Evolutionary conservation across 176 grass and related monocot genomes (phyloP).

Genomic region (Oryza australiensis): DNA sequence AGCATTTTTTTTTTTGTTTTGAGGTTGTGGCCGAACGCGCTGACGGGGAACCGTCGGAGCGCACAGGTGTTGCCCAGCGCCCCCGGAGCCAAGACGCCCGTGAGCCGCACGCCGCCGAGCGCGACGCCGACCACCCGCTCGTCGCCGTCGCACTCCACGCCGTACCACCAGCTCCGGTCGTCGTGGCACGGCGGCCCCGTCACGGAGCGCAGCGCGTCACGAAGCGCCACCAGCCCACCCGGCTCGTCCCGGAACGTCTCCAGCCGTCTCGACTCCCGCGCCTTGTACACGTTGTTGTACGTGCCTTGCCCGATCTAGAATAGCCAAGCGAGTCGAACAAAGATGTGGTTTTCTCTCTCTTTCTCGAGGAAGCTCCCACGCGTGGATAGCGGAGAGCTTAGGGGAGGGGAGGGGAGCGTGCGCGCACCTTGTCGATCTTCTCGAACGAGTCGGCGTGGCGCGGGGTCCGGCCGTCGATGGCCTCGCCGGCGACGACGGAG

Average conservation of each 20-base stretch:
- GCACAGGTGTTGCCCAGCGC: conserved; percentile 51
- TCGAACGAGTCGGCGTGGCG: conserved; percentile 84
- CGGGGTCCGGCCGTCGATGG: conserved; percentile 69
- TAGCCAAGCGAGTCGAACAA: conserved; percentile 7
- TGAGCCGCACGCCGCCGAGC: conserved; percentile 70
- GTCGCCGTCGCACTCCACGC: conserved; percentile 61
- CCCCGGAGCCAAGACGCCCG: conserved; percentile 38
- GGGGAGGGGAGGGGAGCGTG: background rate
- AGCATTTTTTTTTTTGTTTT: too few relatives aligned
- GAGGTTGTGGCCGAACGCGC: conserved; percentile 72
- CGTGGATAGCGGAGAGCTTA: conserved; percentile 29
- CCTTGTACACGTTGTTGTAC: conserved; percentile 94
- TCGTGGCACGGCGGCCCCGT: conserved; percentile 83
- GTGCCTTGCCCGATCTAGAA: conserved; percentile 80
- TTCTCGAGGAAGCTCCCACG: conserved; percentile 9
- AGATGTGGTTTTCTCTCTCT: conserved; percentile 26
- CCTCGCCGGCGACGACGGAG: conserved; percentile 81
- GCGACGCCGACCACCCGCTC: conserved; percentile 56
- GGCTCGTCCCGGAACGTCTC: conserved; percentile 65
- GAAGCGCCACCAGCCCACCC: conserved; percentile 59
- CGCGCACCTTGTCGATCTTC: conserved; percentile 84
- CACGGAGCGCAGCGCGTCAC: conserved; percentile 82
- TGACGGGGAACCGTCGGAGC: conserved; percentile 50
- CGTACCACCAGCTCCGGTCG: conserved; percentile 65
- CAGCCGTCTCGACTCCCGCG: conserved; percentile 65